phyloP scores from a whole-genome alignment of 129 eudicot species.

The Mikania micrantha region DNA sequence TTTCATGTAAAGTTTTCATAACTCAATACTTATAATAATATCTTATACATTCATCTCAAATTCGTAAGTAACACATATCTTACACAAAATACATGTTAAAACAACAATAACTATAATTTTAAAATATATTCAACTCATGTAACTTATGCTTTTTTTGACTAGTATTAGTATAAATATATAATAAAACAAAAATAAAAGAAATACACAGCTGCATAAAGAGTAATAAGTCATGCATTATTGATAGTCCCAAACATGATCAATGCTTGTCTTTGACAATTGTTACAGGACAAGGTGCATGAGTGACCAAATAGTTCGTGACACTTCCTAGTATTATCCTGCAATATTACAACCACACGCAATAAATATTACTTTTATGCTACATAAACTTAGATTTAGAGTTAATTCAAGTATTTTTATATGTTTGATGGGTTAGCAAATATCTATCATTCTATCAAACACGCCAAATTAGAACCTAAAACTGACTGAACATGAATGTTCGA shows the following conservation, averaged over 20 bases:
- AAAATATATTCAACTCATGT: no score
- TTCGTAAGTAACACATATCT: no score
- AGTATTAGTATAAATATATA: neutral
- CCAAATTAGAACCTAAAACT: neutral
- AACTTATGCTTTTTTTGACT: no score
- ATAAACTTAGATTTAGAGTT: no score
- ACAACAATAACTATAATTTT: no score
- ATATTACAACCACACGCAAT: neutral
- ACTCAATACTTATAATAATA: no score
- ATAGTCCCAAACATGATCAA: conserved; percentile 14
- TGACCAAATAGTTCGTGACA: conserved; percentile 66
- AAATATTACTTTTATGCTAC: neutral
- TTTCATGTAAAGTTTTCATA: no score
- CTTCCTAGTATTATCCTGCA: conserved; percentile 76
- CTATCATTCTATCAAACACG: neutral
- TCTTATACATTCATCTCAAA: no score
- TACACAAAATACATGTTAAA: no score
- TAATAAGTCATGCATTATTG: conserved; percentile 13
- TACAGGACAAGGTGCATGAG: conserved; percentile 67
- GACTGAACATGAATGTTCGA: no score
- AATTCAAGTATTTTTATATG: neutral
- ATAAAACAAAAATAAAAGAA: neutral
- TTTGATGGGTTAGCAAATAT: neutral
- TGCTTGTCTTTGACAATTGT: conserved; percentile 79
- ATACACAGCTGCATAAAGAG: neutral